Percentiles rank a stretch among this genome's conserved stretches.
Evolutionary conservation across 2,329 filamentous ascomycete species (phyloP).

Genomic region (Aspergillus pseudoglaucus): DNA sequence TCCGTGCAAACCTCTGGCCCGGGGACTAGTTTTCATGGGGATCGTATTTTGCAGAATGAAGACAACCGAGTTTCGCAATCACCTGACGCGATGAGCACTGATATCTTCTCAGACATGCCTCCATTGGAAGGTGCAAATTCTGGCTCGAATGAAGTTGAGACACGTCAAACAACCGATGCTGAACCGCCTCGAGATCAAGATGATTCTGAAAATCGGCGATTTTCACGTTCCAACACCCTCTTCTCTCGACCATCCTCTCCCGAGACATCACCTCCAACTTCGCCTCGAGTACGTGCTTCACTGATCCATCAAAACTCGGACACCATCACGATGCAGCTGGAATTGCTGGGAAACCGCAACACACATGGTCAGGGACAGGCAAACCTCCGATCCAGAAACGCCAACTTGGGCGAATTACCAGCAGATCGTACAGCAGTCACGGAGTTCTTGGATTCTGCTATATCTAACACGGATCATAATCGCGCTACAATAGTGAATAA

Average conservation of each 20-base stretch:
- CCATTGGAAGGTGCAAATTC: conserved; percentile 16
- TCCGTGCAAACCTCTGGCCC: conserved; percentile 10
- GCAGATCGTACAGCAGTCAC: conserved; percentile 24
- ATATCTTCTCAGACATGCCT: conserved; percentile 23
- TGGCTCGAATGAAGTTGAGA: conserved; percentile 9
- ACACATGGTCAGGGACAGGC: conserved; percentile 13
- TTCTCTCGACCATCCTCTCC: conserved; percentile 36
- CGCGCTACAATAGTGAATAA: conserved; percentile 11
- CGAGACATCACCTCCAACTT: conserved; percentile 35
- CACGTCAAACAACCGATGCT: conserved; percentile 6
- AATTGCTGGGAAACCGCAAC: conserved; percentile 30
- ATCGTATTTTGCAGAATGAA: conserved; percentile 23
- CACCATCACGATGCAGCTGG: conserved; percentile 40
- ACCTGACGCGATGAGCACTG: conserved; percentile 31
- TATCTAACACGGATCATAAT: conserved; percentile 24
- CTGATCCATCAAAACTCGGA: conserved; percentile 39
- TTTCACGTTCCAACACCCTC: conserved; percentile 35
- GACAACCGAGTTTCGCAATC: conserved; percentile 34
- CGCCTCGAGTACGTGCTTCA: conserved; percentile 37
- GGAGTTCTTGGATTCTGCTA: conserved; percentile 30
- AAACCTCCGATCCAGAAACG: conserved; percentile 9
- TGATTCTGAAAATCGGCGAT: conserved; percentile 17
- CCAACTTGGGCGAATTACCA: conserved; percentile 8
- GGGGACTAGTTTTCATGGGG: conserved; percentile 12
- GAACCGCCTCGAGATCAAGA: conserved; percentile 8